Evolutionary conservation across 2,329 filamentous ascomycete species (phyloP), one percentile per base, ranked within the genome.

Genomic region (Curvularia sp.): DNA sequence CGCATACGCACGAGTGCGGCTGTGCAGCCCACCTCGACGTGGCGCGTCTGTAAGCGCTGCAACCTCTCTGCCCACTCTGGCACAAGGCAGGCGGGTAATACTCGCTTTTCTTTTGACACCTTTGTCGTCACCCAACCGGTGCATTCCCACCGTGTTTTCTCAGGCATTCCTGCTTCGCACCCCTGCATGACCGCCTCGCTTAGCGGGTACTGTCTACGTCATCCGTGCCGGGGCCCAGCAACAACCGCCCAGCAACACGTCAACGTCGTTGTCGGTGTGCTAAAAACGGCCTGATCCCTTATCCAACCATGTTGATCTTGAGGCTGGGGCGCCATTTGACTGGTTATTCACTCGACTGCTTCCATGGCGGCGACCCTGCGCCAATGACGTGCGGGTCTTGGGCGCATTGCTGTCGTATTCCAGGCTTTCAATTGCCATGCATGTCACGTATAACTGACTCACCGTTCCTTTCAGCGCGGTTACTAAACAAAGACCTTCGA

Each of bases 191-290:
- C 10, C 23, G 39, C 27, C 27, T 63, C 58, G 60, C 61, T 61
- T 64, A 58, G 45, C 56, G 5, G 45, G 6, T 25, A 13, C 19
- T 10, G n/a, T 23, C n/a, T 64, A 51, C 64, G 64, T 66, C 64
- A 66, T 63, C 27, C 8, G 34, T 15, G 53, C 51, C 59, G 64
- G 59, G 48, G 55, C 49, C 13, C 32, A 46, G 51, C 59, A 63
- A 59, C 63, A 53, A 47, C 30, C 15, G 53, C 49, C 48, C 55
- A 43, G 42, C 55, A 61, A 57, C 67, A 69, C 67, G 67, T 69
- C 64, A 62, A 69, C 60, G 43, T 45, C 18, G 51, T 57, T 56
- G 61, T 60, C 63, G 53, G 56, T 64, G 63, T 65, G 60, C 49
- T 45, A 53, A 52, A 39, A 57, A 39, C 47, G 45, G 56, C 54